These are phyloP conservation scores for Stephania japonica DNA, from an alignment of 164 flowering plant species.

Conservation along the genomic window DNA sequence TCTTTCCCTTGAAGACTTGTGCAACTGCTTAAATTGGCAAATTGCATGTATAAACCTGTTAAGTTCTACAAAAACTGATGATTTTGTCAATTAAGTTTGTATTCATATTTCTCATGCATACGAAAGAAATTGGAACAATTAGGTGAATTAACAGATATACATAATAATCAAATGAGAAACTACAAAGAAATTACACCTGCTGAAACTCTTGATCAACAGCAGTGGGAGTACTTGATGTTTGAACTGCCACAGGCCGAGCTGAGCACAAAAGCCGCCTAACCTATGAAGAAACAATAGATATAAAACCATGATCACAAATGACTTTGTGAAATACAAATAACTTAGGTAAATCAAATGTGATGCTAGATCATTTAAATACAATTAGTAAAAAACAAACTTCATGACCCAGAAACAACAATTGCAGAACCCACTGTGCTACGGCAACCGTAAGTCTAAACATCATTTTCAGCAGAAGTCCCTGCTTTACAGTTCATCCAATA, in stretches of 20 bases:
- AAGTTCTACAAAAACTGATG: background rate
- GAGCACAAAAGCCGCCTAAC: constrained; percentile 89
- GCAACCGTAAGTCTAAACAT: too few relatives aligned
- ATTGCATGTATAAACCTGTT: background rate
- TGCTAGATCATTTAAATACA: too few relatives aligned
- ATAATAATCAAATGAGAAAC: background rate
- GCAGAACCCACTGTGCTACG: too few relatives aligned
- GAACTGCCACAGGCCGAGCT: constrained; percentile 78
- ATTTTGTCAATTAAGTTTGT: background rate
- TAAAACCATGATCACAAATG: too few relatives aligned
- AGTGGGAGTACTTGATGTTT: constrained; percentile 67
- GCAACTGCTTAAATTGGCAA: background rate
- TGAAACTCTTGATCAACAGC: constrained; percentile 94
- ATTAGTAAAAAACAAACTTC: too few relatives aligned
- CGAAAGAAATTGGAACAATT: background rate
- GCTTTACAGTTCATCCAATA: too few relatives aligned
- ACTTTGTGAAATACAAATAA: background rate
- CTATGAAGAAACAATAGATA: constrained; percentile 26
- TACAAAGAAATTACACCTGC: constrained; percentile 47
- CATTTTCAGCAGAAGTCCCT: too few relatives aligned
- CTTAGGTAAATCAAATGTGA: background rate
- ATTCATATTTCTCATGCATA: background rate
- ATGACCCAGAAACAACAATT: too few relatives aligned
- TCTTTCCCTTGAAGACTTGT: background rate
- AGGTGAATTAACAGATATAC: too few relatives aligned